Base-by-base conservation (phyloP, 257 asterid genomes). In the Solanum pimpinellifolium region DNA sequence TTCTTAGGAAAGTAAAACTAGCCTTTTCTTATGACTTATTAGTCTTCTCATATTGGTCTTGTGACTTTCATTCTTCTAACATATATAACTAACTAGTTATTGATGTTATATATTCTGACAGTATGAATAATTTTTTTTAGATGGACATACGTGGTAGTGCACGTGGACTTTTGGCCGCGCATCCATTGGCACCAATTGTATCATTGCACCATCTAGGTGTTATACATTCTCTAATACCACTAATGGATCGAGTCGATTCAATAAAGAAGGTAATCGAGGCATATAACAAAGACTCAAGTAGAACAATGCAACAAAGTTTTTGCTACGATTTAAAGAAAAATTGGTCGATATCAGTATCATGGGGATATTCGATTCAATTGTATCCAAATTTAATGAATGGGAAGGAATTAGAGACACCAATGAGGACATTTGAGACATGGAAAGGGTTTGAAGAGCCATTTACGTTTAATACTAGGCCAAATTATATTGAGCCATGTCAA, bases 131-230 rank as follows among this genome's bases (percentile, higher is more conserved):
- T 44, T 4, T 87, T 37, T 68, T 25, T 23, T 69, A 94, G 98
- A 68, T 94, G 86, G 99, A 96, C 49, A 91, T 96, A 73, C 88
- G 95, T 12, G 97, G 97, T 44, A 91, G 90, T 83, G 94, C 95
- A 11, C 93, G 89, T 9, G 98, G 99, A 14, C n/a, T 96, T 84
- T 97, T 95, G 46, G 91, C 98, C 9, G 96, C 98, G 9, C 99
- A 96, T 72, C 97, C 99, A 18, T 29, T 95, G 62, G 94, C 98
- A 18, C 99, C 99, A 2, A 85, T 96, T 4, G 93, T 96, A 78
- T 92, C 98, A 0, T 90, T 96, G 1, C 99, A 96, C 92, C 98
- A 96, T 89, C 90, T 96, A 11, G 98, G 92, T 90, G 90, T 91
- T 84, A 90, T 96, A 72, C 92, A 91, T 14, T 93, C 98, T 2